Conservation (phyloP, 1,284 basidiomycete genomes). For the Schizopora paradoxa region DNA sequence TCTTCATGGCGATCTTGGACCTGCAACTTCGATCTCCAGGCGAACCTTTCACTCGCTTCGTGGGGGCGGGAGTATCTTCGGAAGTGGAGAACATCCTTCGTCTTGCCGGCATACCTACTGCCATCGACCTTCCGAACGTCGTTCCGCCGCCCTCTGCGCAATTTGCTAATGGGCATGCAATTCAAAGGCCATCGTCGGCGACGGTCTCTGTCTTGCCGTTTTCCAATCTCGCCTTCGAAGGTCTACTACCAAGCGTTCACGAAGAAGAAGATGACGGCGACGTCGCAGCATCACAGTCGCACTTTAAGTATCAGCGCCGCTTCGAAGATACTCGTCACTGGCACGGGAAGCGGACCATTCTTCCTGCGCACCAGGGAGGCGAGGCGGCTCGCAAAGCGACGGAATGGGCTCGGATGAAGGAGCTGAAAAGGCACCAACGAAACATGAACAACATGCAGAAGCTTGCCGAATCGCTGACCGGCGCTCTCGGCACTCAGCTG, state of each 20-base stretch:
- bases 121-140: too few relatives aligned
- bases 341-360: slow-evolving; percentile 47
- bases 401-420: slow-evolving; percentile 33
- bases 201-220: slow-evolving; percentile 54
- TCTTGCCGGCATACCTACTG: too few relatives aligned
- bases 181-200: slow-evolving; percentile 15
- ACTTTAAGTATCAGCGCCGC: slow-evolving; percentile 35
- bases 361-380: slow-evolving; percentile 54
- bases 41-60: too few relatives aligned
- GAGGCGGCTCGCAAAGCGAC: slow-evolving; percentile 29
- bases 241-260: slow-evolving; percentile 36
- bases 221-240: slow-evolving; percentile 44
- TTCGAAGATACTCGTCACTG: slow-evolving; percentile 54
- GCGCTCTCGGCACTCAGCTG: slow-evolving; percentile 49
- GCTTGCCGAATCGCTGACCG: slow-evolving; percentile 58
- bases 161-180: too few relatives aligned
- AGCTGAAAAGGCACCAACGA: slow-evolving; percentile 43
- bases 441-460: slow-evolving; percentile 52
- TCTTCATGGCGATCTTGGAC: too few relatives aligned
- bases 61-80: too few relatives aligned
- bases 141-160: too few relatives aligned
- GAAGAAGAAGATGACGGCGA: slow-evolving; percentile 23
- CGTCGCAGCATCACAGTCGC: slow-evolving; percentile 25
- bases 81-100: too few relatives aligned
- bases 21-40: too few relatives aligned